Evolutionary conservation across 768 basidiomycete species (phyloP).

Genomic region (Amanita exitialis): DNA sequence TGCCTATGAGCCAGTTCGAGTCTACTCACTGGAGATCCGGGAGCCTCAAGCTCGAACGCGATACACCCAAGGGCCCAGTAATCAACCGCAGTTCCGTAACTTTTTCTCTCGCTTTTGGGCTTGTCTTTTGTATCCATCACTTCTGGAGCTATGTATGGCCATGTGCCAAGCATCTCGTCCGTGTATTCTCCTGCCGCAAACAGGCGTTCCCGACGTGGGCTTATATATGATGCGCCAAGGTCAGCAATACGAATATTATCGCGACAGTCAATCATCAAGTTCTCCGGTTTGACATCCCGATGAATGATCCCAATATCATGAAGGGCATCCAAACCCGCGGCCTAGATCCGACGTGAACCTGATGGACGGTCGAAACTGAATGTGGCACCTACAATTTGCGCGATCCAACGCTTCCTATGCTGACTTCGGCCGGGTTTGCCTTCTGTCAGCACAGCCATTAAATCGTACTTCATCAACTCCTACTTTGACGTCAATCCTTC

Average conservation of each 20-base stretch:
- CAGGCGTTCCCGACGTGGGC: constrained; percentile 9
- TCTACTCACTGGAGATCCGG: constrained; percentile 14
- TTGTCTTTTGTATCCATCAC: constrained; percentile 18
- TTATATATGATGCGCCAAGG: constrained; percentile 25
- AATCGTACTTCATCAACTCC: constrained; percentile 30
- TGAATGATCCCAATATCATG: constrained; percentile 57
- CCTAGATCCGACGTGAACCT: constrained; percentile 15
- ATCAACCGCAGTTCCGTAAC: constrained; percentile 24
- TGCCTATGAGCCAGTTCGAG: neutral
- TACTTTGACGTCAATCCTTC: neutral
- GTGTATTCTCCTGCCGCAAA: constrained; percentile 10
- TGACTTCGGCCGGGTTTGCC: constrained; percentile 14
- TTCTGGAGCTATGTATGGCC: constrained; percentile 31
- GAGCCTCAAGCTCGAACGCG: constrained; percentile 24
- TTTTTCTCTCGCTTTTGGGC: constrained; percentile 2
- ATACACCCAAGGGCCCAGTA: constrained; percentile 35
- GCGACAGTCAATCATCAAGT: constrained; percentile 43
- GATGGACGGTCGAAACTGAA: neutral
- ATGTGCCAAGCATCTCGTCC: constrained; percentile 21
- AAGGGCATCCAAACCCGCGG: constrained; percentile 30
- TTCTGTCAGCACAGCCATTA: constrained; percentile 18
- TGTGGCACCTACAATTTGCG: constrained; percentile 23
- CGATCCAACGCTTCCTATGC: constrained; percentile 27
- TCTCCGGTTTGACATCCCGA: constrained; percentile 62
- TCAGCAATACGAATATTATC: constrained; percentile 32